These are phyloP conservation scores for Nitzschia sp. DNA, from an alignment of 108 stramenopile species.

Conservation along the genomic window DNA sequence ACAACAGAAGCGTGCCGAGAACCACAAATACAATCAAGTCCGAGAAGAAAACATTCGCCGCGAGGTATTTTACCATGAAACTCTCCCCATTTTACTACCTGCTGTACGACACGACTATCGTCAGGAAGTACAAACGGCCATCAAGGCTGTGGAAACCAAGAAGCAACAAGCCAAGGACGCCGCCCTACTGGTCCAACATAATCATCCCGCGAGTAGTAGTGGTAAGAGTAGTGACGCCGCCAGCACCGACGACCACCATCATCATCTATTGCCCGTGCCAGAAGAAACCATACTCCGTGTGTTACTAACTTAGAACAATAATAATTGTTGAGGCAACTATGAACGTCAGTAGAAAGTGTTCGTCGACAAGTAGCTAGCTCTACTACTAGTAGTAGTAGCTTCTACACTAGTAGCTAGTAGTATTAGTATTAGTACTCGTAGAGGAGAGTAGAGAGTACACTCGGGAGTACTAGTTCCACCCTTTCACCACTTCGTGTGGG, in stretches of 20 bases:
- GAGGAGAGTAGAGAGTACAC: too few species aligned
- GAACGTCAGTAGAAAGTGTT: too few species aligned
- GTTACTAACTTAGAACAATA: background rate
- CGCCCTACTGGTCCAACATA: background rate
- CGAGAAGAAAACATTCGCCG: constrained; percentile 54
- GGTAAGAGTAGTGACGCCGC: background rate
- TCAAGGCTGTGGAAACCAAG: constrained; percentile 1
- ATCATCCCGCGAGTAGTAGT: background rate
- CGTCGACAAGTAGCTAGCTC: too few species aligned
- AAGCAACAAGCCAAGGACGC: background rate
- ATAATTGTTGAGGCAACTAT: too few species aligned
- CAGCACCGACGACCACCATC: background rate
- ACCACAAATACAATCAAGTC: constrained; percentile 47
- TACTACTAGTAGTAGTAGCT: too few species aligned
- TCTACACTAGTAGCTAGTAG: too few species aligned
- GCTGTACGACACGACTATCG: constrained; percentile 58
- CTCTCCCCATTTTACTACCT: constrained; percentile 49
- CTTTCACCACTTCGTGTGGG: too few species aligned
- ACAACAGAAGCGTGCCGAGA: constrained; percentile 61
- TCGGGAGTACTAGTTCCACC: too few species aligned
- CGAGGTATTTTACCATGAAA: constrained; percentile 65
- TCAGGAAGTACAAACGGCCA: constrained; percentile 26
- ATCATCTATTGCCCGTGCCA: background rate
- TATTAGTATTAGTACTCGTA: too few species aligned
- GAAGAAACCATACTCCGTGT: background rate